A percentile compares a stretch with the other conserved stretches of the same genome.
phyloP scores from a whole-genome alignment of 2,329 filamentous ascomycete species.

The Aspergillus hiratsukae region DNA sequence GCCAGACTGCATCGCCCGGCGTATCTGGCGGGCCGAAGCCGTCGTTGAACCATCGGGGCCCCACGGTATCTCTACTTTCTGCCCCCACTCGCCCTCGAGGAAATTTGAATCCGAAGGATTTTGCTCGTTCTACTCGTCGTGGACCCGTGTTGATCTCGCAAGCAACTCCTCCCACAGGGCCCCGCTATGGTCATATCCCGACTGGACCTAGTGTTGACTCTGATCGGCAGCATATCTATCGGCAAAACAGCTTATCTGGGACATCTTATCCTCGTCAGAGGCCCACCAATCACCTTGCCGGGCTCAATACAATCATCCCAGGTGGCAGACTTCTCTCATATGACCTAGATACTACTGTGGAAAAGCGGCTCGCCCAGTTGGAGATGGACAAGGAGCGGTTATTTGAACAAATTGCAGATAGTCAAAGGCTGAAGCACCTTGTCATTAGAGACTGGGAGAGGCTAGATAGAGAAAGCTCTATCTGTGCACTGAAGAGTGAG shows the following conservation, averaged over 20 bases:
- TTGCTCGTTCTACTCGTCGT: constrained; percentile 34
- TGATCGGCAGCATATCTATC: constrained; percentile 34
- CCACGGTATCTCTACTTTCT: constrained; percentile 39
- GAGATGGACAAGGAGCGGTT: constrained; percentile 44
- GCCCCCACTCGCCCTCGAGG: constrained; percentile 47
- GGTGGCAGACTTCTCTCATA: constrained; percentile 41
- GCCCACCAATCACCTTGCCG: constrained; percentile 37
- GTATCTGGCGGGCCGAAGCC: constrained; percentile 35
- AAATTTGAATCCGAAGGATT: constrained; percentile 30
- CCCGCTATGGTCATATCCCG: constrained; percentile 30
- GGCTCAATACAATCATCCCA: constrained; percentile 36
- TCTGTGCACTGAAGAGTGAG: constrained; percentile 45
- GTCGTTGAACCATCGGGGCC: constrained; percentile 34
- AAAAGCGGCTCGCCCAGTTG: constrained; percentile 43
- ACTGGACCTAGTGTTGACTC: constrained; percentile 21
- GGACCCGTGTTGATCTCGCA: constrained; percentile 28
- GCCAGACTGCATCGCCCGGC: constrained; percentile 33
- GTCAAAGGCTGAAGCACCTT: constrained; percentile 39
- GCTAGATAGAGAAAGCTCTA: constrained; percentile 44
- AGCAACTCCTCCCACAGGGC: constrained; percentile 31
- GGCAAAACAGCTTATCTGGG: constrained; percentile 33
- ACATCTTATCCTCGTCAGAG: constrained; percentile 37
- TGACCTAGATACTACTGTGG: constrained; percentile 34
- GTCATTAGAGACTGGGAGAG: constrained; percentile 46
- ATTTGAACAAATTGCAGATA: constrained; percentile 41